These are phyloP conservation scores for Pyrenochaeta sp. DNA, from an alignment of 2,329 filamentous ascomycete species.

Conservation along the genomic window DNA sequence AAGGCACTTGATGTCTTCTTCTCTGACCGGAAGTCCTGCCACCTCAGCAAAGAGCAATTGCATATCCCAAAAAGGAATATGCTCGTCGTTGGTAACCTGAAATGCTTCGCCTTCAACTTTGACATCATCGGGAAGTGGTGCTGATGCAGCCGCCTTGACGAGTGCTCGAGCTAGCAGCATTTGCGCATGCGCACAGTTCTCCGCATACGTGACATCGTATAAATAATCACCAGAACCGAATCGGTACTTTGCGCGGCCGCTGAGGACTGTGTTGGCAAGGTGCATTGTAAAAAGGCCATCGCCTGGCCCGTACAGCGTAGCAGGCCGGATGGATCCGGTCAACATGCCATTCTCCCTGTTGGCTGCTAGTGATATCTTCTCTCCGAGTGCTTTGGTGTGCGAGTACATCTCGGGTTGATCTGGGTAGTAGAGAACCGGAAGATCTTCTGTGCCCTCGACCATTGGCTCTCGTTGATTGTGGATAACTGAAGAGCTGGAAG, in stretches of 20 bases:
- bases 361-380: constrained; percentile 20
- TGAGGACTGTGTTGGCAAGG: constrained; percentile 9
- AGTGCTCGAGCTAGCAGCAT: constrained; percentile 16
- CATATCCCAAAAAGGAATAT: constrained; percentile 21
- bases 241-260: constrained; percentile 9
- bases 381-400: constrained; percentile 33
- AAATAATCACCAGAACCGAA: constrained; percentile 23
- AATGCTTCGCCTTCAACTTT: constrained; percentile 25
- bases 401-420: constrained; percentile 24
- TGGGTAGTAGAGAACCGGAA: constrained; percentile 17
- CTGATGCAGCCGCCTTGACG: constrained; percentile 2
- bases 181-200: constrained; percentile 19
- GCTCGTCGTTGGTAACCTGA: constrained; percentile 23
- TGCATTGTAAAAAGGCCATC: constrained; percentile 2
- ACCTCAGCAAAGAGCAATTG: not conserved
- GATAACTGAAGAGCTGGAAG: constrained; percentile 23
- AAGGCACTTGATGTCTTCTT: constrained; percentile 7
- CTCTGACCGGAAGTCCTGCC: constrained; percentile 8
- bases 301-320: constrained; percentile 21
- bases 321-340: constrained; percentile 20
- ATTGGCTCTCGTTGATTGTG: constrained; percentile 3
- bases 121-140: constrained; percentile 7
- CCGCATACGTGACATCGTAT: constrained; percentile 23
- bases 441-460: constrained; percentile 14
- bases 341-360: constrained; percentile 17